phyloP scores from a whole-genome alignment of 225 moss, liverwort and hornwort genomes.

The Physcomitrellopsis africana region DNA sequence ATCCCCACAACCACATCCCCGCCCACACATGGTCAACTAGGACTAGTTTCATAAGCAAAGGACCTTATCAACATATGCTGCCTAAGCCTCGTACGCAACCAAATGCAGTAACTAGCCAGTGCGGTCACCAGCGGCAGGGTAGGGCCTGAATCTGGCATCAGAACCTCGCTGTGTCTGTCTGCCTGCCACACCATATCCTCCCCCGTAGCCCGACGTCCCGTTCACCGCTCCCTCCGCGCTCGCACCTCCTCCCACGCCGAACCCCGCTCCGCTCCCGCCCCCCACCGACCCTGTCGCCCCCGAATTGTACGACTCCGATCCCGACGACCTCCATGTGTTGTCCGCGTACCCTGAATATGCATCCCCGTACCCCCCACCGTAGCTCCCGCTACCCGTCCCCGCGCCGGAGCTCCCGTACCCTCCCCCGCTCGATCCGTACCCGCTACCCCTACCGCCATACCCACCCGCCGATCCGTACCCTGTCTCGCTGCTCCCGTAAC shows the following conservation, averaged over 20 bases:
- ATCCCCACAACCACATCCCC: too few species aligned
- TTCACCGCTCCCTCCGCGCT: conserved; percentile 72
- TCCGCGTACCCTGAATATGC: conserved; percentile 85
- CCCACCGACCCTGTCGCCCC: conserved; percentile 75
- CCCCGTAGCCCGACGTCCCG: conserved; percentile 90
- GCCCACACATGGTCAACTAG: conserved; percentile 23
- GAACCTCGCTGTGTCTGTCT: conserved; percentile 99
- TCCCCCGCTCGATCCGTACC: conserved; percentile 59
- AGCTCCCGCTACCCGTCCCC: conserved; percentile 77
- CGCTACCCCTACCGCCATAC: conserved; percentile 84
- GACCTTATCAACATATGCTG: conserved; percentile 75
- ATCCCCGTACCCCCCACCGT: conserved; percentile 75
- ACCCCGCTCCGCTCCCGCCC: conserved; percentile 67
- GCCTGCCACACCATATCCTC: conserved; percentile 94
- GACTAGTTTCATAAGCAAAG: conserved; percentile 59
- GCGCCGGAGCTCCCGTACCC: conserved; percentile 79
- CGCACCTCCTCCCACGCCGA: conserved; percentile 67
- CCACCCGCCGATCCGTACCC: conserved; percentile 82
- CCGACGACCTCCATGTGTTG: conserved; percentile 90
- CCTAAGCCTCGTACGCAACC: conserved; percentile 64
- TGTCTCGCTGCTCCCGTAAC: conserved; percentile 85
- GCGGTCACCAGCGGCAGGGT: conserved; percentile 99
- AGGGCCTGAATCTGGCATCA: conserved; percentile 99
- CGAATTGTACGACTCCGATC: conserved; percentile 80
- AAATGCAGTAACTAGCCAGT: conserved; percentile 85